Evolutionary conservation across 208 protist species (phyloP), one percentile per base, ranked within the genome.

Genomic region (Trichomonas gallinae): DNA sequence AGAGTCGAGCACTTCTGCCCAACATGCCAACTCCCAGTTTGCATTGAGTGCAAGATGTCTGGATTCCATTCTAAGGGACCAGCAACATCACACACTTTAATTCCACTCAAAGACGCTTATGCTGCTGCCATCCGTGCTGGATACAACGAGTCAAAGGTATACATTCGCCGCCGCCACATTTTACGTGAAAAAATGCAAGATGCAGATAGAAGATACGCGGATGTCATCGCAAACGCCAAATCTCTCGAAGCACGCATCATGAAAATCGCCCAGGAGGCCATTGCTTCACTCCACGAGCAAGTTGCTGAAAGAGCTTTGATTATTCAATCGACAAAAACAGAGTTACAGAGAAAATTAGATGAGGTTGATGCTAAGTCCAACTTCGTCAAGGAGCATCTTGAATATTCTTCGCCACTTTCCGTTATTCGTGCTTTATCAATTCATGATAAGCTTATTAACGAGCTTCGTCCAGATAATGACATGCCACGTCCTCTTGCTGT

Each of bases 21-120:
- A 38, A n/a, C 26, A 17, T 93, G 87, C 31, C 87, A 93, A 51
- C 40, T 44, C 0, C 87, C 87, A 38, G 87, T 93, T 51, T 93
- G 87, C 87, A 51, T 93, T 44, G n/a, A 44, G 3, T 93, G 87
- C 31, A 93, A 93, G n/a, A 93, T 93, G 87, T 48, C n/a, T 51
- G 87, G 87, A 23, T 58, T 44, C 8, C 87, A 93, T 36, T 93
- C 87, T 6, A 93, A 93, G 46, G 87, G 44, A 36, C 13, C 42
- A 38, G 44, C 23, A 10, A 51, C n/a, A 34, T 48, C 87, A 38
- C 87, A 93, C 31, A 42, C 87, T 38, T 93, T 93, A 36, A 93
- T 93, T 51, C 87, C 87, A 38, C 17, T 93, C 8, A 42, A 42
- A 38, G n/a, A 34, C 44, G 87, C 87, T 26, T 93, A 93, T 36